Conservation (phyloP, 768 basidiomycete genomes). For the Lactarius indigo region DNA sequence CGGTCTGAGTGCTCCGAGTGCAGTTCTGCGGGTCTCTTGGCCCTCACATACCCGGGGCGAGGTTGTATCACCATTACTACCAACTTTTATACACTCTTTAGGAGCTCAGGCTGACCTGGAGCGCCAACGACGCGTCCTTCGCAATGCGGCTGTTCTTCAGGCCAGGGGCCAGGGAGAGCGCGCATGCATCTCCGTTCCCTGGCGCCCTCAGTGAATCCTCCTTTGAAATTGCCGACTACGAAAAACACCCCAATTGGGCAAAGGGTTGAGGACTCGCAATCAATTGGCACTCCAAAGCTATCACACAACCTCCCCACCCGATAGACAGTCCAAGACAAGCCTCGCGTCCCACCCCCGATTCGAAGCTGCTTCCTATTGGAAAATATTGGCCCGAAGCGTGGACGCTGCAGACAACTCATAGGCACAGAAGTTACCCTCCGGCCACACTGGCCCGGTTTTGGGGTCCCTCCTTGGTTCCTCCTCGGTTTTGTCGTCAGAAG, state of each 20-base stretch:
- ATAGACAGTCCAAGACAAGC: background rate
- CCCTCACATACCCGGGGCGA: constrained; percentile 15
- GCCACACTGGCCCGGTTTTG: background rate
- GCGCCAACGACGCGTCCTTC: constrained; percentile 6
- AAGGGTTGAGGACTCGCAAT: background rate
- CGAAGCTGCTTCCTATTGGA: constrained; percentile 3
- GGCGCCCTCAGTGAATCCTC: background rate
- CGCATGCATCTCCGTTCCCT: background rate
- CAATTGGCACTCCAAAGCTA: background rate
- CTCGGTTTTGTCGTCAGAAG: background rate
- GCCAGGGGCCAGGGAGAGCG: constrained; percentile 24
- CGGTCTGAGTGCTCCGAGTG: constrained; percentile 2
- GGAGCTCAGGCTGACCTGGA: background rate
- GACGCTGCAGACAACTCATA: constrained; percentile 13
- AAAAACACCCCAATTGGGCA: background rate
- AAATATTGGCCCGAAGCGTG: constrained; percentile 22
- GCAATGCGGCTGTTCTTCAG: constrained; percentile 19
- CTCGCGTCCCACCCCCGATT: background rate
- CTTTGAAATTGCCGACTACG: background rate
- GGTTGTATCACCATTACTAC: constrained; percentile 6
- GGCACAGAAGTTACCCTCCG: constrained; percentile 2
- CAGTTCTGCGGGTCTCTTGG: constrained; percentile 26
- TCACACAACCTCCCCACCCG: background rate
- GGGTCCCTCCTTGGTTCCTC: too few species aligned
- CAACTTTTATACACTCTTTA: background rate